phyloP scores from a whole-genome alignment of 306 rosid species.

The Begonia loranthoides region DNA sequence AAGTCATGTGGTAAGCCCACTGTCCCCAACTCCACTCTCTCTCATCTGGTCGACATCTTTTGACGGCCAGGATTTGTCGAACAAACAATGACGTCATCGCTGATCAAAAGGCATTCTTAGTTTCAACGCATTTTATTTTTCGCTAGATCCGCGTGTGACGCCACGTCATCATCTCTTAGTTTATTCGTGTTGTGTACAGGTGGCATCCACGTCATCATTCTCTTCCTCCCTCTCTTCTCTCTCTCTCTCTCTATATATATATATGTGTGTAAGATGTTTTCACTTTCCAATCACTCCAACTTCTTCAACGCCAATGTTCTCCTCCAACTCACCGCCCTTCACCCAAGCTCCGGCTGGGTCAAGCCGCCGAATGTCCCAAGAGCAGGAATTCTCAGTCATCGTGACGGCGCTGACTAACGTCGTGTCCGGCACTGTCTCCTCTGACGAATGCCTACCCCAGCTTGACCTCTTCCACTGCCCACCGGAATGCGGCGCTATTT shows the following conservation, averaged over 20 bases:
- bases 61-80: too few relatives aligned
- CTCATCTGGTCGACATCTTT: too few relatives aligned
- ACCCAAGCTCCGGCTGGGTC: not conserved
- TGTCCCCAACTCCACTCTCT: too few relatives aligned
- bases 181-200: not conserved
- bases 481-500: not conserved
- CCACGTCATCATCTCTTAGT: too few relatives aligned
- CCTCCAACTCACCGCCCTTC: not conserved
- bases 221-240: too few relatives aligned
- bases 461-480: slow-evolving; percentile 1
- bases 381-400: slow-evolving; percentile 57
- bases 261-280: not conserved
- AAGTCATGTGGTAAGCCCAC: too few relatives aligned
- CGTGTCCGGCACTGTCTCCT: slow-evolving; percentile 33
- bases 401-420: slow-evolving; percentile 68
- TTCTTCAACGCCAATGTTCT: not conserved
- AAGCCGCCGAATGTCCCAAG: slow-evolving; percentile 6
- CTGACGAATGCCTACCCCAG: not conserved
- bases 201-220: not conserved
- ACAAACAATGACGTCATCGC: too few relatives aligned
- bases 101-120: too few relatives aligned
- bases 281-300: not conserved
- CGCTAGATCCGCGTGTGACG: too few relatives aligned
- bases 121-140: too few relatives aligned
- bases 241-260: not conserved